phyloP scores from a whole-genome alignment of 208 protist species.

The Crithidia fasciculata region DNA sequence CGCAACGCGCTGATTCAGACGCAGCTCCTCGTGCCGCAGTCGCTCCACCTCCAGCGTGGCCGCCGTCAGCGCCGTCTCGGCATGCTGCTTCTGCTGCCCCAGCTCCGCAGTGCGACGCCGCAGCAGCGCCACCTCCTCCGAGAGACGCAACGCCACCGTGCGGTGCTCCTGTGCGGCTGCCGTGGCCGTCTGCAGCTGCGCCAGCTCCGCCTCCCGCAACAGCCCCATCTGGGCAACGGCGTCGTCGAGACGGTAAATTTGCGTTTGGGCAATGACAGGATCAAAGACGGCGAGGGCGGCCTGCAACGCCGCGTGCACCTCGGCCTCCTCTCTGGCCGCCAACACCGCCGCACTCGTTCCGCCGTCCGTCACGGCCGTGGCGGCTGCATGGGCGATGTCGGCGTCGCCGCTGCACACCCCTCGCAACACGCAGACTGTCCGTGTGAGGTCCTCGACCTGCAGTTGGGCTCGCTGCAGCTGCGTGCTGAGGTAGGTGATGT shows the following conservation, averaged over 20 bases:
- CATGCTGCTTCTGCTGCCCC: constrained; percentile 33
- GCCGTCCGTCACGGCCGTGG: constrained; percentile 1
- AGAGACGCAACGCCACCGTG: constrained; percentile 39
- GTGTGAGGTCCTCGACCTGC: constrained; percentile 62
- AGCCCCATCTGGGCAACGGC: constrained; percentile 79
- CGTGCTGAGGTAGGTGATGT: constrained; percentile 86
- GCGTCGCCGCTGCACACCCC: constrained; percentile 6
- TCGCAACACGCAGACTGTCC: constrained; percentile 54
- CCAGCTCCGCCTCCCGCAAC: constrained; percentile 76
- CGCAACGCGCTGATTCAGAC: constrained; percentile 43
- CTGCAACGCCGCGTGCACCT: constrained; percentile 43
- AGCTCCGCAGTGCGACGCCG: constrained; percentile 22
- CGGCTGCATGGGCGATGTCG: neutral
- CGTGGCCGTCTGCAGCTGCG: constrained; percentile 44
- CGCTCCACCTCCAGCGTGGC: constrained; percentile 61
- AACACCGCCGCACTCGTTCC: constrained; percentile 49
- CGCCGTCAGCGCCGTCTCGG: constrained; percentile 20
- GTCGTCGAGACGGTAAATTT: constrained; percentile 84
- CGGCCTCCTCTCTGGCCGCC: constrained; percentile 47
- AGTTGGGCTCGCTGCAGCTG: constrained; percentile 83
- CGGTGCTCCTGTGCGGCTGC: constrained; percentile 46
- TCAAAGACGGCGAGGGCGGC: constrained; percentile 68
- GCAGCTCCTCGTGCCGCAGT: constrained; percentile 70
- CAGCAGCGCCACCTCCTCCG: constrained; percentile 43
- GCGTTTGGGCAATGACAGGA: constrained; percentile 74